phyloP scores from a whole-genome alignment of 345 rosid genomes.

The Linum lewisii region DNA sequence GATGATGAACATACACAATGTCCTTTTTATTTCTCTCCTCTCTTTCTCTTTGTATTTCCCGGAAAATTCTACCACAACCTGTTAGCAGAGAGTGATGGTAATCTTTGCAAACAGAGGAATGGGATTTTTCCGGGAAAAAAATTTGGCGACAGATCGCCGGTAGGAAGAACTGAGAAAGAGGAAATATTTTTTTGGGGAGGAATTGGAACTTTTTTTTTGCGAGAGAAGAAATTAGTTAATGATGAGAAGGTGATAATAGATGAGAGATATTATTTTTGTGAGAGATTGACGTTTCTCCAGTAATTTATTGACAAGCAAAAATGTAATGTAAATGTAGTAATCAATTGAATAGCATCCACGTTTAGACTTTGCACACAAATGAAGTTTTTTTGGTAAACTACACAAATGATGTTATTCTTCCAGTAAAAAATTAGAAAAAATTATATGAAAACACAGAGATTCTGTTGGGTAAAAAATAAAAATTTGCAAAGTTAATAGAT shows the following conservation, averaged over 20 bases:
- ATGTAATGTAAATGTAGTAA: neutral
- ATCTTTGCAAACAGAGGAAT: neutral
- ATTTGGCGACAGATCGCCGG: neutral
- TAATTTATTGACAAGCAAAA: too few species aligned
- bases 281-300: neutral
- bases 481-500: too few species aligned
- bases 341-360: too few species aligned
- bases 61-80: neutral
- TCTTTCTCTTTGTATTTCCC: neutral
- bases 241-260: neutral
- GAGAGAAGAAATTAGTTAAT: neutral
- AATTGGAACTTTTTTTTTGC: too few species aligned
- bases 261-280: neutral
- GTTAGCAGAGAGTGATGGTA: neutral
- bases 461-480: too few species aligned
- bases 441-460: too few species aligned
- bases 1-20: neutral
- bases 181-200: neutral
- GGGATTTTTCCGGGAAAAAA: neutral
- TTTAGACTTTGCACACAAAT: too few species aligned
- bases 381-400: too few species aligned
- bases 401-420: too few species aligned
- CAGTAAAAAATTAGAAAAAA: too few species aligned
- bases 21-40: neutral
- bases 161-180: neutral